A percentile compares a stretch with the other conserved stretches of the same genome.
Evolutionary conservation across 2,329 filamentous ascomycete genomes (phyloP).

Genomic region (Cladosporium phlei): DNA sequence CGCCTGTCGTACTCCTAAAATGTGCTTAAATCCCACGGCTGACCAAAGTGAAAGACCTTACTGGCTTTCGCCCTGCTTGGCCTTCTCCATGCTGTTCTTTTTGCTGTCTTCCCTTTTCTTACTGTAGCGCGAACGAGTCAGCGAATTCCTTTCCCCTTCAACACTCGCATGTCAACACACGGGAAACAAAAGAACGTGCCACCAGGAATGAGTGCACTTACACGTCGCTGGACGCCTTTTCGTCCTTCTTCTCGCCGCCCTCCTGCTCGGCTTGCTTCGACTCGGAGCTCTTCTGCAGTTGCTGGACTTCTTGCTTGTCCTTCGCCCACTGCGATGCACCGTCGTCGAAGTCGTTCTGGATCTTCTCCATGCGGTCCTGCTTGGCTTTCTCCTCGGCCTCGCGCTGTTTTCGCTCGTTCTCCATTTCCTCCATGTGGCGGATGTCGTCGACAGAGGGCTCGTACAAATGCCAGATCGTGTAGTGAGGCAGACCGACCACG

Average conservation of each 20-base stretch:
- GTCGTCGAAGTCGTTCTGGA: conserved; percentile 73
- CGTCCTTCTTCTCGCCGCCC: conserved; percentile 36
- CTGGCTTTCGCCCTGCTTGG: not conserved
- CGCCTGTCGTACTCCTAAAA: conserved; percentile 7
- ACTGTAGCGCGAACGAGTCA: conserved; percentile 22
- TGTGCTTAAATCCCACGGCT: too few relatives aligned
- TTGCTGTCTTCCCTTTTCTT: conserved; percentile 14
- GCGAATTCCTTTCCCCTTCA: conserved; percentile 23
- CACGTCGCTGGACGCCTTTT: conserved; percentile 35
- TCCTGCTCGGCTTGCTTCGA: conserved; percentile 53
- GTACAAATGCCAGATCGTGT: conserved; percentile 99
- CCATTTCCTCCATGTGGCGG: conserved; percentile 98
- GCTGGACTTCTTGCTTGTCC: conserved; percentile 73
- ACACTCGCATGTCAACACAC: conserved; percentile 7
- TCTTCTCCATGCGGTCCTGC: conserved; percentile 67
- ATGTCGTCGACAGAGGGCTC: conserved; percentile 98
- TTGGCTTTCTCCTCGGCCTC: conserved; percentile 76
- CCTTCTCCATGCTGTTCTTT: conserved; percentile 9
- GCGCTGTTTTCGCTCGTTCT: conserved; percentile 71
- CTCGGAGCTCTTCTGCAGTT: conserved; percentile 23
- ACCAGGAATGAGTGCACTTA: conserved; percentile 20
- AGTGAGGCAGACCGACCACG: conserved; percentile 91
- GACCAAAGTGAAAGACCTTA: not conserved
- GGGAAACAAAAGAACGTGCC: not conserved
- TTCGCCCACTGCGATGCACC: conserved; percentile 80